Percentiles rank a stretch among this genome's conserved stretches.
Conservation (phyloP, 129 eudicot genomes). For the Centella asiatica region DNA sequence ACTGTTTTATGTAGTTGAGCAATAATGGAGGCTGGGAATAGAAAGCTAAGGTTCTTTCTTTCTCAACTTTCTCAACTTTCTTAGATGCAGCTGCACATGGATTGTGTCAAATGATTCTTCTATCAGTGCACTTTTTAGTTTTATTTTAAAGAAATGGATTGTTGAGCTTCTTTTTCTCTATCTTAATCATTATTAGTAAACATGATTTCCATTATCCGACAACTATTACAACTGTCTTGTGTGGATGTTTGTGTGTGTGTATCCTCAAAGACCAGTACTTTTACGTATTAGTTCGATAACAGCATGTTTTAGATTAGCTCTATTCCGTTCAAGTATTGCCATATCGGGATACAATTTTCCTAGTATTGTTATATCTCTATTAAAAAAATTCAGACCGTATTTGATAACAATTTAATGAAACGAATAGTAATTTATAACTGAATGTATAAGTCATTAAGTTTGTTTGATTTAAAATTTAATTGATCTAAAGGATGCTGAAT, state of each 20-base stretch:
- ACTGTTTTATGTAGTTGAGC: constrained; percentile 1
- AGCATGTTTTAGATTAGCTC: too few species aligned
- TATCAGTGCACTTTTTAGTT: not conserved
- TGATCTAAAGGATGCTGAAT: too few species aligned
- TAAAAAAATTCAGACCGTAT: too few species aligned
- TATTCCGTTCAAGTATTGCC: too few species aligned
- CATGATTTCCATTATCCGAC: not conserved
- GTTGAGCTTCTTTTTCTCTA: not conserved
- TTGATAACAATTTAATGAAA: too few species aligned
- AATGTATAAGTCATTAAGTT: too few species aligned
- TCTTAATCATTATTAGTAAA: not conserved
- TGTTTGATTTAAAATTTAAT: too few species aligned
- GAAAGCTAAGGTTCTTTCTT: not conserved
- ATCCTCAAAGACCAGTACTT: too few species aligned
- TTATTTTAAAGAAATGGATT: not conserved
- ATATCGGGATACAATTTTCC: too few species aligned
- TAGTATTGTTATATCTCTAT: too few species aligned
- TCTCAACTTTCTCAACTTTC: not conserved
- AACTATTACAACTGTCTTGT: constrained; percentile 7
- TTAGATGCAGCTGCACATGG: constrained; percentile 9
- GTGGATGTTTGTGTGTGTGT: not conserved
- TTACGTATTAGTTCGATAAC: too few species aligned
- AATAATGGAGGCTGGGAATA: constrained; percentile 3
- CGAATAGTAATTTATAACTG: too few species aligned
- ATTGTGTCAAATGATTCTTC: not conserved